Evolutionary conservation across 495 filamentous ascomycete species (phyloP), one percentile per base, ranked within the genome.

Genomic region (Penicillium mononematosum): DNA sequence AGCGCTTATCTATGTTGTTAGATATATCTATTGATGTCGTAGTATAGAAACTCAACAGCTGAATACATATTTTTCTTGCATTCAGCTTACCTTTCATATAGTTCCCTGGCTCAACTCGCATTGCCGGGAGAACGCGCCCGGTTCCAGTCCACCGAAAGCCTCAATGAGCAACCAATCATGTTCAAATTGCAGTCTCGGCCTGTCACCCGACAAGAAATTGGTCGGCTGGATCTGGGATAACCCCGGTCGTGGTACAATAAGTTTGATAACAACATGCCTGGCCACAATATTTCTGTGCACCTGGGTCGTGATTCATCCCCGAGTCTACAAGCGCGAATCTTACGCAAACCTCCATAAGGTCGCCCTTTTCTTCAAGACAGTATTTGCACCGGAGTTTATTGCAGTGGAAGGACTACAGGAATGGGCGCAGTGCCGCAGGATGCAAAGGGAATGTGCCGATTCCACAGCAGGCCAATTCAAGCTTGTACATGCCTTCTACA

Each of bases 371-470:
- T 17, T 68, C 3, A 72, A 73, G 46, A 53, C 70, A 4, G 58
- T 73, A 25, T 34, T 73, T 11, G 71, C 71, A 5, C 71, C 71
- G 3, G 70, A 75, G 45, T 66, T 71, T 32, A 71, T 73, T 34
- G 70, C 69, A 7, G 68, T 75, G 12, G 71, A 75, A 55, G 70
- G 70, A 31, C 60, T 72, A 14, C 71, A 75, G 42, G 71, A 75
- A 65, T 73, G 70, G 70, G 66, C 41, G 1, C 71, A 71, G 57
- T 66, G 64, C 22, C 62, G 56, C 25, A 63, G 58, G 19, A 69
- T 71, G 61, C 60, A 61, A 34, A 61, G 62, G 25, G 55, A 68
- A 9, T 67, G 68, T 50, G 54, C 46, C 25, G 48, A 45, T 14
- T 46, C 48, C 17, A 62, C 63, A 14, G 51, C 58, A 43, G 63